phyloP scores from a whole-genome alignment of 805 yeast genomes.

The Suhomyces vadensis region DNA sequence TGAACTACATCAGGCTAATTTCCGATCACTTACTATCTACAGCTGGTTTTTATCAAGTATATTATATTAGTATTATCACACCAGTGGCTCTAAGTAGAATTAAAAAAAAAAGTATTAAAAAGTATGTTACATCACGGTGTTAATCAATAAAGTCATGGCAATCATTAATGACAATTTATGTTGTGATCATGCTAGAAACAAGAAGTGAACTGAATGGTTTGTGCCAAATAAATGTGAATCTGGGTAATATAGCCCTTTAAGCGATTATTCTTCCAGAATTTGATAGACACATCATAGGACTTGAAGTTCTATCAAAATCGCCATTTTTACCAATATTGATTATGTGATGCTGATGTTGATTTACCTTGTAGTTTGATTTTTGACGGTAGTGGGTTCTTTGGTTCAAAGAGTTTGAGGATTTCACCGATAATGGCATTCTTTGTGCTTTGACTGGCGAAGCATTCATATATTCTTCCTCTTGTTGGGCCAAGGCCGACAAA shows the following conservation, averaged over 20 bases:
- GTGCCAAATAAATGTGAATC: too few species aligned
- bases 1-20: too few species aligned
- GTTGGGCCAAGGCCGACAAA: slow-evolving; percentile 8
- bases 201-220: too few species aligned
- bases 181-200: not conserved
- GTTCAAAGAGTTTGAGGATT: slow-evolving; percentile 11
- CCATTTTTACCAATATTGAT: slow-evolving; percentile 5
- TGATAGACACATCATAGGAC: slow-evolving; percentile 9
- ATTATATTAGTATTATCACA: too few species aligned
- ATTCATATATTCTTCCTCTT: slow-evolving; percentile 6
- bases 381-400: not conserved
- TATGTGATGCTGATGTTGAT: slow-evolving; percentile 5
- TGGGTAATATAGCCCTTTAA: slow-evolving; percentile 4
- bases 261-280: slow-evolving; percentile 15
- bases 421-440: slow-evolving; percentile 11
- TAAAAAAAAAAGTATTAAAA: not conserved
- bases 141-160: not conserved
- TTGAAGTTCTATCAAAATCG: not conserved
- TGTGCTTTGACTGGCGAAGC: slow-evolving; percentile 8
- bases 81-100: too few species aligned
- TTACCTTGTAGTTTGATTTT: slow-evolving; percentile 4
- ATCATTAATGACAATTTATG: not conserved
- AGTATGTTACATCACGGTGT: not conserved
- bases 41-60: too few species aligned
- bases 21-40: too few species aligned